phyloP scores from a whole-genome alignment of 352 stramenopile genomes.

The Phytophthora vignae region DNA sequence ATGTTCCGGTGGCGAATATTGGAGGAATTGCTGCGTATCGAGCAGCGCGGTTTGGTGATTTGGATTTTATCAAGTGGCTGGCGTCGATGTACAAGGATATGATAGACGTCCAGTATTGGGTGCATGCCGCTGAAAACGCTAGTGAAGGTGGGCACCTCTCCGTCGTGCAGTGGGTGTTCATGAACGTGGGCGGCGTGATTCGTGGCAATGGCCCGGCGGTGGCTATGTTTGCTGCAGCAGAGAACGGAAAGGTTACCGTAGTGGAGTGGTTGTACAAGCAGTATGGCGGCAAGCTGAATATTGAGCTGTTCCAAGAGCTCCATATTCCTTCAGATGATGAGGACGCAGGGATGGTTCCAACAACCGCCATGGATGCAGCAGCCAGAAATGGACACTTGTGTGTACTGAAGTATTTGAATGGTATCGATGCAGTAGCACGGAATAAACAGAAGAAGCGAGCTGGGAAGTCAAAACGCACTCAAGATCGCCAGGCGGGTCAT shows the following conservation, averaged over 20 bases:
- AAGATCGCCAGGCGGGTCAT: neutral
- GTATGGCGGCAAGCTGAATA: neutral
- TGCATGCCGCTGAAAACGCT: neutral
- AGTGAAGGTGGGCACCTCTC: slow-evolving; percentile 5
- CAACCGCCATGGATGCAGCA: slow-evolving; percentile 17
- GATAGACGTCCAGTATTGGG: neutral
- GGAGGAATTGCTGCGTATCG: slow-evolving; percentile 8
- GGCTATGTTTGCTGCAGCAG: slow-evolving; percentile 20
- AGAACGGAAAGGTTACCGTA: slow-evolving; percentile 8
- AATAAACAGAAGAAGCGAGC: slow-evolving; percentile 8
- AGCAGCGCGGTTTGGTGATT: slow-evolving; percentile 12
- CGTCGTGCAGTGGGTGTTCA: slow-evolving; percentile 18
- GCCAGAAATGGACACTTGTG: slow-evolving; percentile 12
- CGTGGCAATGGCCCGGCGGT: slow-evolving; percentile 7
- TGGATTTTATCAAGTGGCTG: slow-evolving; percentile 20
- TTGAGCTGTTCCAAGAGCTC: neutral
- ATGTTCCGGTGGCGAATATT: slow-evolving; percentile 7
- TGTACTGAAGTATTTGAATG: slow-evolving; percentile 12
- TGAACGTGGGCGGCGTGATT: slow-evolving; percentile 1
- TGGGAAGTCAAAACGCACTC: neutral
- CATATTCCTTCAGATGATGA: neutral
- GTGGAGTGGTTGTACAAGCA: slow-evolving; percentile 18
- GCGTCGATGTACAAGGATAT: neutral
- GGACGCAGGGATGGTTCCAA: slow-evolving; percentile 9
- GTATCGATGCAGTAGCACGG: slow-evolving; percentile 4